phyloP scores from a whole-genome alignment of 192 early-diverging fungal genomes.

The Linderina pennispora region DNA sequence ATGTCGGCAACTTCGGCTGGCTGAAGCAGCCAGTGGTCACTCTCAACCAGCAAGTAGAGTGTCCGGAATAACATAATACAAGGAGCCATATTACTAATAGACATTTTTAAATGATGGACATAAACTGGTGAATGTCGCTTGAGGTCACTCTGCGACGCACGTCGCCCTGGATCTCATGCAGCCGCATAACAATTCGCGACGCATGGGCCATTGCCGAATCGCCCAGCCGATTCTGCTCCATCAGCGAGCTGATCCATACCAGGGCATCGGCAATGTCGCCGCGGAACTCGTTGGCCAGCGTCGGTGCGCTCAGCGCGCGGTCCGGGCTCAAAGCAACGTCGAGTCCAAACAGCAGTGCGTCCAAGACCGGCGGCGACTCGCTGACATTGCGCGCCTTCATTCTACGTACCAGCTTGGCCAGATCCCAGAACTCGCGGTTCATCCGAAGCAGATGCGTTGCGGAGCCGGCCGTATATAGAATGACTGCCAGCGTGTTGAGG shows the following conservation, averaged over 20 bases:
- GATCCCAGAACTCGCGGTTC: slow-evolving; percentile 40
- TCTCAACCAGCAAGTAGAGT: slow-evolving; percentile 36
- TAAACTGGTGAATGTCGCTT: slow-evolving; percentile 8
- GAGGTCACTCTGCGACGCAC: slow-evolving; percentile 10
- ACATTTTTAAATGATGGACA: slow-evolving; percentile 12
- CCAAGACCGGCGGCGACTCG: slow-evolving; percentile 28
- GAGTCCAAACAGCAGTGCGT: slow-evolving; percentile 39
- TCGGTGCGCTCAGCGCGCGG: slow-evolving; percentile 22
- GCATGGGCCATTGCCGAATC: slow-evolving; percentile 19
- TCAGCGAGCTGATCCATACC: slow-evolving; percentile 19
- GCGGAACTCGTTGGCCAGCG: slow-evolving; percentile 35
- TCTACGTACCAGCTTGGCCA: slow-evolving; percentile 19
- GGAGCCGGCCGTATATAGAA: slow-evolving; percentile 22
- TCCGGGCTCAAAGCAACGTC: slow-evolving; percentile 32
- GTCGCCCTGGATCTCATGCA: slow-evolving; percentile 31
- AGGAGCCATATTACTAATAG: neutral
- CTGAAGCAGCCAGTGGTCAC: slow-evolving; percentile 39
- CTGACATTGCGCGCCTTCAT: neutral
- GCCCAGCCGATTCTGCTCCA: slow-evolving; percentile 6
- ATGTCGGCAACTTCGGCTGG: slow-evolving; percentile 30
- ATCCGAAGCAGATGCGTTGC: slow-evolving; percentile 32
- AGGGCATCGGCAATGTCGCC: slow-evolving; percentile 22
- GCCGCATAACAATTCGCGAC: slow-evolving; percentile 13
- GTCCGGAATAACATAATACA: slow-evolving; percentile 43
- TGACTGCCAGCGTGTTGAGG: slow-evolving; percentile 33